Evolutionary conservation across 129 eudicot genomes (phyloP).

Genomic region (Ambrosia trifida): DNA sequence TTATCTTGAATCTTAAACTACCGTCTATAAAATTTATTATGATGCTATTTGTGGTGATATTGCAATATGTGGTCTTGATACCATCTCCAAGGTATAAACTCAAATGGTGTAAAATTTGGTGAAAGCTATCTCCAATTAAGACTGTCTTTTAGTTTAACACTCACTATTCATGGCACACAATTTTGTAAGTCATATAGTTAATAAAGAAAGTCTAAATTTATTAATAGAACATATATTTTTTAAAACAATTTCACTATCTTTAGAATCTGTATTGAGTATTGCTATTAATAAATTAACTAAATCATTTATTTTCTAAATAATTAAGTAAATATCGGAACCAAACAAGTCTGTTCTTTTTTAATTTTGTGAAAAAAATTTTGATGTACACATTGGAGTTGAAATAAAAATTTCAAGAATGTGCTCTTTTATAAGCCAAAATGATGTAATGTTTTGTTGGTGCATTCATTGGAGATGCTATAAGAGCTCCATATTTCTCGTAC

Average conservation of each 20-base stretch:
- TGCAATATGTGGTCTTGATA: conserved; percentile 1
- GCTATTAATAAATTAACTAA: neutral
- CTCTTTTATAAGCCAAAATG: neutral
- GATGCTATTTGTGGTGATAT: conserved; percentile 4
- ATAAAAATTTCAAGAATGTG: neutral
- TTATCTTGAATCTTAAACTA: neutral
- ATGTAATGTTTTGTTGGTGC: neutral
- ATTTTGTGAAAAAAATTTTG: neutral
- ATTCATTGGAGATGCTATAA: neutral
- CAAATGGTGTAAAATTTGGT: neutral
- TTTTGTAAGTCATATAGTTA: neutral
- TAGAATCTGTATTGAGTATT: neutral
- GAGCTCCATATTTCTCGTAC: neutral
- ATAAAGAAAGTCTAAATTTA: neutral
- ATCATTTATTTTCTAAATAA: neutral
- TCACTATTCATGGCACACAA: too few relatives aligned
- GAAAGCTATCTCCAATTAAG: neutral
- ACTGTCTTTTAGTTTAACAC: too few relatives aligned
- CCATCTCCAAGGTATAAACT: too few relatives aligned
- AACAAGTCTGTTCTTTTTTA: neutral
- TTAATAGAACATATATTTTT: neutral
- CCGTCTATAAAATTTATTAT: neutral
- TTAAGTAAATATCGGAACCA: neutral
- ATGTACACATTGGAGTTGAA: neutral
- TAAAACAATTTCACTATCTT: neutral